Conservation (phyloP, 495 filamentous ascomycete genomes). For the Annulohypoxylon moriforme region DNA sequence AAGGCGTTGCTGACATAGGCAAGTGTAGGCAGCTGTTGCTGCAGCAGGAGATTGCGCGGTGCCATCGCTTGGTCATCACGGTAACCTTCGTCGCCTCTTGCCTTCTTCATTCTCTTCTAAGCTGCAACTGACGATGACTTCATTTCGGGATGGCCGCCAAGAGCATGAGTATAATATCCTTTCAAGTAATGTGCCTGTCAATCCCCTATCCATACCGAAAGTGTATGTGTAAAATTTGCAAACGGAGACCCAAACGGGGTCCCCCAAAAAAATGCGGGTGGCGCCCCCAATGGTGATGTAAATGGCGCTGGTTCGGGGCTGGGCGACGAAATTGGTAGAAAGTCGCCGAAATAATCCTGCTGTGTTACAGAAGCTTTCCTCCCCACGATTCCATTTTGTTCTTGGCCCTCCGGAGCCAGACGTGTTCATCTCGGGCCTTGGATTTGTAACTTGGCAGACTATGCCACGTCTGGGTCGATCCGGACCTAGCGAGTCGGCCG, state of each 20-base stretch:
- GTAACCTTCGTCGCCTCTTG: background rate
- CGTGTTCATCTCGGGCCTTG: slow-evolving; percentile 13
- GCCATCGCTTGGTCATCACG: slow-evolving; percentile 1
- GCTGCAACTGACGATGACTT: slow-evolving; percentile 3
- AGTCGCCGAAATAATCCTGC: background rate
- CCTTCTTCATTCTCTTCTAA: slow-evolving; percentile 4
- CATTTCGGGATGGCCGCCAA: slow-evolving; percentile 22
- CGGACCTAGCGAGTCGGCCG: slow-evolving; percentile 28
- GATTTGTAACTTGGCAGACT: background rate
- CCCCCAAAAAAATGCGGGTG: background rate
- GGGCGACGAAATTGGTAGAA: background rate
- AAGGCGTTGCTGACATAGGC: slow-evolving; percentile 18
- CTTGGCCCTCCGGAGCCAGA: slow-evolving; percentile 4
- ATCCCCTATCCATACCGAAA: background rate
- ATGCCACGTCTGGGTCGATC: slow-evolving; percentile 14
- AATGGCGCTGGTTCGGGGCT: no score
- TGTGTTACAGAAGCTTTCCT: slow-evolving; percentile 5
- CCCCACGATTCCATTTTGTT: slow-evolving; percentile 3
- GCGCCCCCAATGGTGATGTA: slow-evolving; percentile 2
- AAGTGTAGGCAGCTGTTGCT: background rate
- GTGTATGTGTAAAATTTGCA: background rate
- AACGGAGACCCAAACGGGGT: no score
- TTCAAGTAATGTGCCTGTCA: background rate
- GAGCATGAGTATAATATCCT: background rate
- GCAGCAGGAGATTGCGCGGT: slow-evolving; percentile 32